Evolutionary conservation across 1,284 basidiomycete species (phyloP).

Genomic region (Heliocybe sulcata): DNA sequence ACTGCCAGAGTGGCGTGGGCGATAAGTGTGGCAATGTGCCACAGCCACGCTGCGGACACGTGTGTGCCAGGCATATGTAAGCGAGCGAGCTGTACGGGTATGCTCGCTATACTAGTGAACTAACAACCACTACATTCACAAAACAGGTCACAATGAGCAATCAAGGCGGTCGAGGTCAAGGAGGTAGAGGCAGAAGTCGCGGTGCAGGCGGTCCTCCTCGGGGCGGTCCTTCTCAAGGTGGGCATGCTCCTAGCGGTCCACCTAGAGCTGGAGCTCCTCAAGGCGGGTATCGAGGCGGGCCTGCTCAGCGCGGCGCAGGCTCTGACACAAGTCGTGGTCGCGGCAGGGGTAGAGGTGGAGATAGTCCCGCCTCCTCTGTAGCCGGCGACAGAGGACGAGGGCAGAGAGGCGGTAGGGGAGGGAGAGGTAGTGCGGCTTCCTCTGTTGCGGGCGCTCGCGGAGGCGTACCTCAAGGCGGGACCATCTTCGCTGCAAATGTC

Average conservation of each 20-base stretch:
- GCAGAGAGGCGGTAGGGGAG: constrained; percentile 4
- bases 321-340: constrained; percentile 7
- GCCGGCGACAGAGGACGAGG: constrained; percentile 2
- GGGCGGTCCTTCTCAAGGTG: neutral
- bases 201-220: neutral
- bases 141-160: neutral
- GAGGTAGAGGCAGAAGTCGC: neutral
- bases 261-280: constrained; percentile 1
- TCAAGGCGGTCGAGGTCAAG: neutral
- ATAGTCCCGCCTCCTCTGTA: neutral
- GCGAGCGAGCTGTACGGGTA: no score
- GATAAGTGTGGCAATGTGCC: no score
- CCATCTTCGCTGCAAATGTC: constrained; percentile 33
- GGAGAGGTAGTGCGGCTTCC: constrained; percentile 3
- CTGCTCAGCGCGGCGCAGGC: constrained; percentile 2
- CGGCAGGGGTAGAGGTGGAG: constrained; percentile 5
- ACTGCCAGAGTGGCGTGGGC: no score
- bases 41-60: no score
- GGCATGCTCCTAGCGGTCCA: neutral
- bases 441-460: constrained; percentile 15
- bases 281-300: constrained; percentile 5
- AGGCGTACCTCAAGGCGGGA: constrained; percentile 13
- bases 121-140: neutral
- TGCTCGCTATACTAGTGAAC: no score
- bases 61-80: no score